A percentile compares a stretch with the other conserved stretches of the same genome.
Conservation (phyloP, 768 basidiomycete species). For the Russula lepida region DNA sequence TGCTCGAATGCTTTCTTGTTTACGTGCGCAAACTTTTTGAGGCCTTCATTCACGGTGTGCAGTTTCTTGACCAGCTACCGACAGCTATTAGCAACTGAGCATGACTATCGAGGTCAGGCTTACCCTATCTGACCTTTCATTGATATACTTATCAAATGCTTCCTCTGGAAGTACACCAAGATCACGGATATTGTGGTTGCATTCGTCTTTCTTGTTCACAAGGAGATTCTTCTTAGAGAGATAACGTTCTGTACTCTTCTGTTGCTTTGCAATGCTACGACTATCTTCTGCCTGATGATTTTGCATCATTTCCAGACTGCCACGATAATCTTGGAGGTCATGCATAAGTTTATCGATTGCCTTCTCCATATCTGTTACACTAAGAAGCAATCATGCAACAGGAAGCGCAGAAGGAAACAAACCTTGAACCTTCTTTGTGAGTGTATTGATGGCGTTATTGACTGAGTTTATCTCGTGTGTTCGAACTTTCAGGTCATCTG, state of each 20-base stretch:
- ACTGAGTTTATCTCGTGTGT: slow-evolving; percentile 62
- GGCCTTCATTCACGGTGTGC: slow-evolving; percentile 83
- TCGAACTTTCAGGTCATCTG: slow-evolving; percentile 60
- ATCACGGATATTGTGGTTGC: slow-evolving; percentile 91
- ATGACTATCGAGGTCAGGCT: slow-evolving; percentile 23
- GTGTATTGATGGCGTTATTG: slow-evolving; percentile 52
- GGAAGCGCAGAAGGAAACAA: not conserved
- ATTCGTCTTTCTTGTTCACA: slow-evolving; percentile 78
- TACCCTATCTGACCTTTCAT: slow-evolving; percentile 81
- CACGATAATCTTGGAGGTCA: slow-evolving; percentile 59
- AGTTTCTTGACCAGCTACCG: slow-evolving; percentile 82
- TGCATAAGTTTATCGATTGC: slow-evolving; percentile 53
- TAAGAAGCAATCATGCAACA: not conserved
- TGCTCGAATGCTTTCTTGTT: slow-evolving; percentile 99
- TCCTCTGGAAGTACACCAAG: slow-evolving; percentile 95
- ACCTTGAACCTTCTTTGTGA: slow-evolving; percentile 61
- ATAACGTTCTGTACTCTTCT: slow-evolving; percentile 94
- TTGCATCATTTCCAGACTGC: slow-evolving; percentile 65
- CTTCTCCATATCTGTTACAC: slow-evolving; percentile 53
- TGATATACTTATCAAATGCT: slow-evolving; percentile 91
- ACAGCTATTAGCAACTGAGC: not conserved
- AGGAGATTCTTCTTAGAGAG: slow-evolving; percentile 88
- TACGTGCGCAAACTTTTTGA: slow-evolving; percentile 96
- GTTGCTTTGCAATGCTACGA: slow-evolving; percentile 79
- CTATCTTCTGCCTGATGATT: slow-evolving; percentile 80